Evolutionary conservation across 2,329 filamentous ascomycete genomes (phyloP).

Genomic region (Aspergillus aculeatinus): DNA sequence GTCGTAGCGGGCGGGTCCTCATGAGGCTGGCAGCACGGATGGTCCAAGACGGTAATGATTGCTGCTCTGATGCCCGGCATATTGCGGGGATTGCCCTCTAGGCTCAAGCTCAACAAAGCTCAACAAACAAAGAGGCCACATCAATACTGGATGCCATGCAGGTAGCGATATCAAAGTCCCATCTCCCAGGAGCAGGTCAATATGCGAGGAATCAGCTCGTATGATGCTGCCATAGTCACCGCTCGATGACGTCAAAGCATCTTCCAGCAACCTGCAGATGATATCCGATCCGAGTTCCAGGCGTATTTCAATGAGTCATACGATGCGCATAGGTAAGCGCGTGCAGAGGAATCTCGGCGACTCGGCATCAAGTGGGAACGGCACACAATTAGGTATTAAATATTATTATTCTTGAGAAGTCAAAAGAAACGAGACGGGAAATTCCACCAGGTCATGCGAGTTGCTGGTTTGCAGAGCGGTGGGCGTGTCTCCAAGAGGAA

Average conservation of each 20-base stretch:
- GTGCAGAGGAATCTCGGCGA: neutral
- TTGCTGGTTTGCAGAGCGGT: neutral
- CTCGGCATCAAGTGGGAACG: neutral
- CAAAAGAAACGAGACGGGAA: neutral
- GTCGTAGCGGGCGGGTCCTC: conserved; percentile 4
- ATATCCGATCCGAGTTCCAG: neutral
- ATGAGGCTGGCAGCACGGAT: conserved; percentile 5
- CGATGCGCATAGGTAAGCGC: neutral
- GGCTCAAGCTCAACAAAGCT: neutral
- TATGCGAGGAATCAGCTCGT: neutral
- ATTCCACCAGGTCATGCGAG: neutral
- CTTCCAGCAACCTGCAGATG: neutral
- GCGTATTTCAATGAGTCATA: neutral
- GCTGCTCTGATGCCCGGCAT: neutral
- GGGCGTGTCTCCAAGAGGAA: neutral
- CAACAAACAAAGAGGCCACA: neutral
- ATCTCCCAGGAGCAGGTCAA: neutral
- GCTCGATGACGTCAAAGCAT: neutral
- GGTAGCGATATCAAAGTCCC: neutral
- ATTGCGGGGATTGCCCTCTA: neutral
- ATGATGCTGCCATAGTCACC: neutral
- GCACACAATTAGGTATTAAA: neutral
- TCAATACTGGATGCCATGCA: neutral
- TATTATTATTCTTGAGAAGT: neutral
- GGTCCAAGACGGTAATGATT: conserved; percentile 8